Percentiles rank a stretch among this genome's conserved stretches.
phyloP scores from a whole-genome alignment of 148 eudicot species.

The Chenopodium album region DNA sequence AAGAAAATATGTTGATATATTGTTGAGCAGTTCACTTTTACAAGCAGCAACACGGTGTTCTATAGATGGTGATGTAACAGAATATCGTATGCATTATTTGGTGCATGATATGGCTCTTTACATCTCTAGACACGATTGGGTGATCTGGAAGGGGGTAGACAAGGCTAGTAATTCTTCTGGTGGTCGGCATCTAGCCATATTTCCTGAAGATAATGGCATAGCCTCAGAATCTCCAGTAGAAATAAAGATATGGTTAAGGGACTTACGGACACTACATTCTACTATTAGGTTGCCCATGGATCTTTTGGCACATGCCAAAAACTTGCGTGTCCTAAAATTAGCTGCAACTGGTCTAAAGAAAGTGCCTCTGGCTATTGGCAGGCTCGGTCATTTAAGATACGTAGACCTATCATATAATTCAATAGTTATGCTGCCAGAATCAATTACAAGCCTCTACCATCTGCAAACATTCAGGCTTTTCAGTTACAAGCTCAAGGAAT shows the following conservation, averaged over 20 bases:
- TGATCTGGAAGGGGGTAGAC: conserved; percentile 19
- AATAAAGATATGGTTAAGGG: background rate
- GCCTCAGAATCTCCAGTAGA: background rate
- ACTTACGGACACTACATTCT: conserved; percentile 17
- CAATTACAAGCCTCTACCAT: conserved; percentile 23
- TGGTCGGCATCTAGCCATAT: conserved; percentile 16
- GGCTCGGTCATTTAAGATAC: conserved; percentile 22
- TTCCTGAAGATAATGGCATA: background rate
- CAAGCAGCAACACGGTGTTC: conserved; percentile 11
- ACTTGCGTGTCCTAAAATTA: conserved; percentile 25
- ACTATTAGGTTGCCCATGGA: background rate
- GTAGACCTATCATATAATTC: conserved; percentile 23
- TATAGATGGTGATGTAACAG: conserved; percentile 5
- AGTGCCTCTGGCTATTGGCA: conserved; percentile 12
- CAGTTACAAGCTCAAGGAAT: conserved; percentile 11
- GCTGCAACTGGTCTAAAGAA: conserved; percentile 7
- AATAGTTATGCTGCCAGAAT: conserved; percentile 20
- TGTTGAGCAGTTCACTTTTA: conserved; percentile 26
- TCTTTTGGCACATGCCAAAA: conserved; percentile 10
- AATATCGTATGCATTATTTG: conserved; percentile 23
- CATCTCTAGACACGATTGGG: conserved; percentile 21
- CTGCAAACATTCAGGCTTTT: conserved; percentile 25
- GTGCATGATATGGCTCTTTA: conserved; percentile 30
- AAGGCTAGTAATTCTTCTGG: background rate
- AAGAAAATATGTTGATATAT: conserved; percentile 16